Percentiles rank a stretch among this genome's conserved stretches.
phyloP scores from a whole-genome alignment of 2,329 filamentous ascomycete species.

The Xylaria sp. region DNA sequence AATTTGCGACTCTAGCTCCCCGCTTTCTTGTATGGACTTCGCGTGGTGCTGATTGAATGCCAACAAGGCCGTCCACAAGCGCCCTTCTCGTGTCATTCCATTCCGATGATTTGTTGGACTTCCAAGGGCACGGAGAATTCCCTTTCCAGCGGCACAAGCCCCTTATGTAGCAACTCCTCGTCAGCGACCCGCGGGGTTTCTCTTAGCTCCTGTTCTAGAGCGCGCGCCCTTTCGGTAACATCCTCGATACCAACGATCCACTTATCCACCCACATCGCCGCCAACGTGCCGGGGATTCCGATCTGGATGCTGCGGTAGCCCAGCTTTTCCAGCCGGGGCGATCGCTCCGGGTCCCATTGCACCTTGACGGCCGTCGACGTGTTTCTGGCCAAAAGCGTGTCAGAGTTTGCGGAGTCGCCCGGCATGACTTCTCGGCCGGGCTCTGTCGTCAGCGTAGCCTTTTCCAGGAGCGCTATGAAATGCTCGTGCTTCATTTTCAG shows the following conservation, averaged over 20 bases:
- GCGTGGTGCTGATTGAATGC: not conserved
- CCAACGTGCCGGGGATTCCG: conserved; percentile 61
- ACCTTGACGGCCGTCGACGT: conserved; percentile 55
- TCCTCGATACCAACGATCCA: conserved; percentile 68
- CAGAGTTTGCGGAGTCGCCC: not conserved
- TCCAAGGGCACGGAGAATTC: conserved; percentile 54
- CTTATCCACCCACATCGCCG: conserved; percentile 59
- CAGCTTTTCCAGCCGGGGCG: conserved; percentile 57
- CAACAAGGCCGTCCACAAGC: not conserved
- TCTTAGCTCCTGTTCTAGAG: conserved; percentile 60
- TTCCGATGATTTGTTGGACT: not conserved
- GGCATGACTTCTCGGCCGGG: conserved; percentile 39
- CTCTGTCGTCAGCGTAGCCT: conserved; percentile 49
- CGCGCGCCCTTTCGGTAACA: conserved; percentile 64
- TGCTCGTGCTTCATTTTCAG: conserved; percentile 63
- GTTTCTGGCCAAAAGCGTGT: conserved; percentile 1
- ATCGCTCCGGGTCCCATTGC: conserved; percentile 74
- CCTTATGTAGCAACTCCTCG: conserved; percentile 52
- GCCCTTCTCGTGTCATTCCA: not conserved
- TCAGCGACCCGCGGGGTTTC: conserved; percentile 51
- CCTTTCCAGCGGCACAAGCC: conserved; percentile 59
- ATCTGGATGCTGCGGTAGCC: conserved; percentile 69
- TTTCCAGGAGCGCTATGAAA: conserved; percentile 60
- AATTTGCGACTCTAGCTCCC: not conserved
- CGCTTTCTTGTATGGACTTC: conserved; percentile 32